Conservation (phyloP, 441 rosid genomes). For the Sinapis alba region DNA sequence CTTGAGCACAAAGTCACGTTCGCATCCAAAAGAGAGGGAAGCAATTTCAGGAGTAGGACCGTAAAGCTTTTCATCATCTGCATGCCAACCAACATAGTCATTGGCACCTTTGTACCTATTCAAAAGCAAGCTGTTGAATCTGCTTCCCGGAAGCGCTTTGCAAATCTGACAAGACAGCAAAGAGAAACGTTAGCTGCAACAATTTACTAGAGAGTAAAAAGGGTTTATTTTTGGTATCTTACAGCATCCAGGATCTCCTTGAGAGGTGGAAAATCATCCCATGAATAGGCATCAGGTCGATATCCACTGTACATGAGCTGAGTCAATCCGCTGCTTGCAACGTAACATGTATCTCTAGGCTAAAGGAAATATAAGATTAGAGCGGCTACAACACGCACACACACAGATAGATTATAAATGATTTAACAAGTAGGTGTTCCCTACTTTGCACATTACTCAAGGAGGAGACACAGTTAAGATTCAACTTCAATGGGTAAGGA, state of each 20-base stretch:
- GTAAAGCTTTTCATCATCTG: slow-evolving; percentile 90
- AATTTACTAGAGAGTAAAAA: neutral
- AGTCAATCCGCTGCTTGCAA: slow-evolving; percentile 65
- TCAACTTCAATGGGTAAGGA: neutral
- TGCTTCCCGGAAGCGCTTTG: slow-evolving; percentile 71
- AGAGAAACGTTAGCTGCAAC: neutral
- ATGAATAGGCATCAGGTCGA: slow-evolving; percentile 61
- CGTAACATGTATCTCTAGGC: slow-evolving; percentile 83
- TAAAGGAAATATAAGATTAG: slow-evolving; percentile 35
- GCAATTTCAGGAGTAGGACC: slow-evolving; percentile 85
- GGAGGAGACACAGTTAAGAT: neutral
- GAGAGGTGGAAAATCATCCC: slow-evolving; percentile 76
- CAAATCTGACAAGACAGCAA: slow-evolving; percentile 52
- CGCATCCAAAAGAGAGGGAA: slow-evolving; percentile 87
- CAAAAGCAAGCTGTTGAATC: slow-evolving; percentile 79
- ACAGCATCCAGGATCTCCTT: slow-evolving; percentile 68
- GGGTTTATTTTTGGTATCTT: slow-evolving; percentile 15
- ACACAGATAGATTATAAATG: neutral
- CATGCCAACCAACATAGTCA: slow-evolving; percentile 88
- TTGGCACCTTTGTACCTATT: slow-evolving; percentile 80
- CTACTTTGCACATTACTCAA: neutral
- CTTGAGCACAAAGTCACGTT: slow-evolving; percentile 79
- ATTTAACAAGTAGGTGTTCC: neutral
- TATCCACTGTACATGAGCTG: slow-evolving; percentile 61
- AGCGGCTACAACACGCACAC: neutral